Evolutionary conservation across 805 yeast genomes (phyloP).

Genomic region (Alloascoidea africana): DNA sequence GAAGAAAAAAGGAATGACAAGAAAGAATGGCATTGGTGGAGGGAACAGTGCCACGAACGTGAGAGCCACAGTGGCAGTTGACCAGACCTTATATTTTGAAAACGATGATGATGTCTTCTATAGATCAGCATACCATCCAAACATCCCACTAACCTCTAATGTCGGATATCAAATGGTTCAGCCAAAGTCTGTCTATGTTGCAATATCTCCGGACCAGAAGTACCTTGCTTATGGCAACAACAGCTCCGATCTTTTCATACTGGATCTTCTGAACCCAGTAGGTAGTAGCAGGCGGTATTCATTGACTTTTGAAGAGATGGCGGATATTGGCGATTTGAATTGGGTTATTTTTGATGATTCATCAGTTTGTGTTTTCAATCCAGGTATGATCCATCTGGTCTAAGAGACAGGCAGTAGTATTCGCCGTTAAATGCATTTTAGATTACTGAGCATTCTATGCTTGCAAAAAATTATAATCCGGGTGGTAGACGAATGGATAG

Average conservation of each 20-base stretch:
- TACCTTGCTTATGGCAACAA: neutral
- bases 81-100: no score
- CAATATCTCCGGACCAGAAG: neutral
- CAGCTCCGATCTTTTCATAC: neutral
- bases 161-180: no score
- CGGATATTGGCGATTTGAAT: neutral
- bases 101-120: no score
- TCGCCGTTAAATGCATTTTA: no score
- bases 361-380: neutral
- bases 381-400: no score
- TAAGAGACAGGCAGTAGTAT: no score
- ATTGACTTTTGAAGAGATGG: neutral
- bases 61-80: neutral
- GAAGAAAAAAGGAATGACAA: neutral
- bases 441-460: no score
- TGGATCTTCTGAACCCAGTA: no score
- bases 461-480: no score
- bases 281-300: neutral
- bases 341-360: slow-evolving; percentile 1
- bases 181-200: neutral
- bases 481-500: no score
- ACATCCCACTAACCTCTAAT: no score
- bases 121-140: no score
- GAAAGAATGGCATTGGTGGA: neutral
- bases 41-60: neutral